Percentiles rank a stretch among this genome's conserved stretches.
phyloP scores from a whole-genome alignment of 2,329 filamentous ascomycete genomes.

The Penicillium sp. region DNA sequence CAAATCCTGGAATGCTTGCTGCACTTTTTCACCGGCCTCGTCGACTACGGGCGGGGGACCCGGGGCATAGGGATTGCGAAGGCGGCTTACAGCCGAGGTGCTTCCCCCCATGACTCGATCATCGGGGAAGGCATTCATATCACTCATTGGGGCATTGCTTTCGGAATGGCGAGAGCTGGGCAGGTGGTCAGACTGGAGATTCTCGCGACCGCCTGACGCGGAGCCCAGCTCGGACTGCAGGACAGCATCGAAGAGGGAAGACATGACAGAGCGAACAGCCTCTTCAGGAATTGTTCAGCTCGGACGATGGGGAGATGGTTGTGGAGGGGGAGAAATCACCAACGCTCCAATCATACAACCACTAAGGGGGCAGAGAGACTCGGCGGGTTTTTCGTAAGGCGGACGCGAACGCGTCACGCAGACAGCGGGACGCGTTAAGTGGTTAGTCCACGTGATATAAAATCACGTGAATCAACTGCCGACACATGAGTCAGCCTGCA shows the following conservation, averaged over 20 bases:
- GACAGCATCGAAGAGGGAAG: slow-evolving; percentile 39
- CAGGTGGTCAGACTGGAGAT: slow-evolving; percentile 37
- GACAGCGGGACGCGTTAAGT: slow-evolving; percentile 6
- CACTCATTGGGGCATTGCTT: slow-evolving; percentile 50
- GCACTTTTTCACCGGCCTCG: slow-evolving; percentile 57
- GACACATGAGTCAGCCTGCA: too few relatives aligned
- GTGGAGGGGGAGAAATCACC: not conserved
- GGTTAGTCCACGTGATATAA: slow-evolving; percentile 2
- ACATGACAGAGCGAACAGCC: slow-evolving; percentile 29
- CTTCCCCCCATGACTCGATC: slow-evolving; percentile 55
- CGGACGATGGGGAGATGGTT: slow-evolving; percentile 4
- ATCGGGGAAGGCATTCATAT: slow-evolving; percentile 55
- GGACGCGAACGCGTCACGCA: not conserved
- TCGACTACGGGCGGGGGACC: slow-evolving; percentile 57
- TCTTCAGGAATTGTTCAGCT: slow-evolving; percentile 1
- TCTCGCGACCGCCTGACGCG: slow-evolving; percentile 27
- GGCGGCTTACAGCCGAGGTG: slow-evolving; percentile 45
- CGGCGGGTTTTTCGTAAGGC: not conserved
- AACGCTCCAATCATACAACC: too few relatives aligned
- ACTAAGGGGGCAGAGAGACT: too few relatives aligned
- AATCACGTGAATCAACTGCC: not conserved
- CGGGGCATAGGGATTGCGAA: slow-evolving; percentile 45
- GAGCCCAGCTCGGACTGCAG: slow-evolving; percentile 40
- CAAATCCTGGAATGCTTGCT: slow-evolving; percentile 57
- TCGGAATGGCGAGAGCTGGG: slow-evolving; percentile 52